Evolutionary conservation across 1,284 basidiomycete species (phyloP), one percentile per base, ranked within the genome.

Genomic region (Phylloporus sp.): DNA sequence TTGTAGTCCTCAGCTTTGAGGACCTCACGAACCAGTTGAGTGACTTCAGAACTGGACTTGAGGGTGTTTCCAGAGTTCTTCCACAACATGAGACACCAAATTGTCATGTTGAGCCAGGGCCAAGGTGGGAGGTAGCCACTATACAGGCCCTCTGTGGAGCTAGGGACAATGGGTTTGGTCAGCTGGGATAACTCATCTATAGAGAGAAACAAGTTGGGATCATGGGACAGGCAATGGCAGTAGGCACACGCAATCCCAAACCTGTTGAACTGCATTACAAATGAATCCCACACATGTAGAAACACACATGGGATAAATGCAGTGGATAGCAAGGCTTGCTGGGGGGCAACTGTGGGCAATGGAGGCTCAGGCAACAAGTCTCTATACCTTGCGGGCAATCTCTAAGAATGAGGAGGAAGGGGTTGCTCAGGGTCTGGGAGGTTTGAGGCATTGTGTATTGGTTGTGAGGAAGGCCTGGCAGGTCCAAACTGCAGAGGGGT

Each of bases 1-100:
- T 63, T 59, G 52, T 60, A 65, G 6, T 60, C 58, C 5, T 29
- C 20, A 14, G 65, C 61, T 57, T 63, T 49, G 23, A 68, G 25
- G 17, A 68, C 61, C 2, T 66, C 52, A 3, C 37, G 61, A 23
- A 63, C 61, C 17, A 63, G 61, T 37, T 3, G 35, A 5, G 65
- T n/a, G n/a, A n/a, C n/a, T n/a, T n/a, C n/a, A n/a, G n/a, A n/a
- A n/a, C n/a, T 64, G n/a, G n/a, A n/a, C n/a, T n/a, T n/a, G n/a
- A n/a, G n/a, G n/a, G n/a, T n/a, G n/a, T n/a, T n/a, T n/a, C n/a
- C n/a, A n/a, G n/a, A n/a, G n/a, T n/a, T n/a, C n/a, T n/a, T n/a
- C n/a, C n/a, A n/a, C n/a, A n/a, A n/a, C n/a, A n/a, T n/a, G 45
- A 47, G 45, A 4, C 15, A 23, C 45, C 45, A 47, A 15, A 47